Percentiles rank a stretch among this genome's conserved stretches.
Evolutionary conservation across 371 early-diverging fungal species (phyloP).

Genomic region (Phascolomyces articulosus): DNA sequence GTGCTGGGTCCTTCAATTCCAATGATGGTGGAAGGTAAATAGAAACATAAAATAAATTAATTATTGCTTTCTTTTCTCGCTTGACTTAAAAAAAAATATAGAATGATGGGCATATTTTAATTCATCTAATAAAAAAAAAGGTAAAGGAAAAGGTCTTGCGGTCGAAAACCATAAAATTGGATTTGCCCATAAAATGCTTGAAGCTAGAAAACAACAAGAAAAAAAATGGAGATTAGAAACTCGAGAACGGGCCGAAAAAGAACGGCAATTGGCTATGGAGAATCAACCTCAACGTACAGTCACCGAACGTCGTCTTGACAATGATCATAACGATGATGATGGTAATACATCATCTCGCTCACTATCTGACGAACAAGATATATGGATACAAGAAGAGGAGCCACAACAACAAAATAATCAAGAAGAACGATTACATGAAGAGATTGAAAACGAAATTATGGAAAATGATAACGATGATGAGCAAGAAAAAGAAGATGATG

Average conservation of each 20-base stretch:
- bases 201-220: neutral
- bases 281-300: neutral
- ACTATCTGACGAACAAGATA: neutral
- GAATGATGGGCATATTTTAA: too few relatives aligned
- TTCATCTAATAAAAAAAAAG: neutral
- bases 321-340: neutral
- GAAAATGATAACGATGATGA: neutral
- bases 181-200: neutral
- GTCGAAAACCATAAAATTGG: neutral
- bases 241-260: neutral
- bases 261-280: neutral
- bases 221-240: neutral
- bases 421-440: neutral
- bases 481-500: neutral
- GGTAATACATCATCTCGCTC: neutral
- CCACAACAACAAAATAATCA: neutral
- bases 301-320: neutral
- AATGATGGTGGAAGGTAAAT: neutral
- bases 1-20: neutral
- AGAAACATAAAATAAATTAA: neutral
- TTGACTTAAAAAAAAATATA: too few relatives aligned
- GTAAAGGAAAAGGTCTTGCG: neutral
- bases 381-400: neutral
- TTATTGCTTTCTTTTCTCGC: neutral
- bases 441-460: neutral